Conservation (phyloP, 1,284 basidiomycete species). For the Butyriboletus appendiculatus region DNA sequence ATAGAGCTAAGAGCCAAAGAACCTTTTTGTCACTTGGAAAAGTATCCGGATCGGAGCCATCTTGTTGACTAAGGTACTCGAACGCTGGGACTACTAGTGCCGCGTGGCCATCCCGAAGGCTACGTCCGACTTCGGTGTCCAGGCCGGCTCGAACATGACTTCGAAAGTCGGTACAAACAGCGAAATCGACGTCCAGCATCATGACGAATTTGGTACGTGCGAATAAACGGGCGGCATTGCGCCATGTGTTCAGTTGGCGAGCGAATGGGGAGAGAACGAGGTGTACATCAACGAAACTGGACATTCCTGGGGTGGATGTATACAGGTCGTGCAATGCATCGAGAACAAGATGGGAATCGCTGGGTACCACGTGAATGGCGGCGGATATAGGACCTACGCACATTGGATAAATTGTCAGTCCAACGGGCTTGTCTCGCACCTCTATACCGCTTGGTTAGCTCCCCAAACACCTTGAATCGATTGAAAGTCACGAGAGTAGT, state of each 20-base stretch:
- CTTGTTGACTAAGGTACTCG: slow-evolving; percentile 64
- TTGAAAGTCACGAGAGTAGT: slow-evolving; percentile 83
- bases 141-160: slow-evolving; percentile 42
- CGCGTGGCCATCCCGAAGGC: slow-evolving; percentile 52
- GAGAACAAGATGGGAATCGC: slow-evolving; percentile 35
- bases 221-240: slow-evolving; percentile 80
- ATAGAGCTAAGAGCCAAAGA: neutral
- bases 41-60: slow-evolving; percentile 53
- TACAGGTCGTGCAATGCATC: slow-evolving; percentile 66
- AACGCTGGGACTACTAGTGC: slow-evolving; percentile 82
- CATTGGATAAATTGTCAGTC: neutral
- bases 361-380: slow-evolving; percentile 67
- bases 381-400: slow-evolving; percentile 76
- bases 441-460: slow-evolving; percentile 70
- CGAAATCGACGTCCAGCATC: slow-evolving; percentile 90
- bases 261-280: slow-evolving; percentile 82
- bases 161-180: slow-evolving; percentile 78
- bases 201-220: slow-evolving; percentile 80
- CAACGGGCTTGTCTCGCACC: slow-evolving; percentile 43
- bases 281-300: slow-evolving; percentile 79
- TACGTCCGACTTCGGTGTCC: slow-evolving; percentile 30
- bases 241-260: slow-evolving; percentile 84
- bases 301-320: slow-evolving; percentile 61
- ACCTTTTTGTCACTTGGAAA: slow-evolving; percentile 74
- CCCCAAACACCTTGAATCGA: slow-evolving; percentile 69